Conservation (phyloP, 1,139 yeast species). For the Taphrina populina region DNA sequence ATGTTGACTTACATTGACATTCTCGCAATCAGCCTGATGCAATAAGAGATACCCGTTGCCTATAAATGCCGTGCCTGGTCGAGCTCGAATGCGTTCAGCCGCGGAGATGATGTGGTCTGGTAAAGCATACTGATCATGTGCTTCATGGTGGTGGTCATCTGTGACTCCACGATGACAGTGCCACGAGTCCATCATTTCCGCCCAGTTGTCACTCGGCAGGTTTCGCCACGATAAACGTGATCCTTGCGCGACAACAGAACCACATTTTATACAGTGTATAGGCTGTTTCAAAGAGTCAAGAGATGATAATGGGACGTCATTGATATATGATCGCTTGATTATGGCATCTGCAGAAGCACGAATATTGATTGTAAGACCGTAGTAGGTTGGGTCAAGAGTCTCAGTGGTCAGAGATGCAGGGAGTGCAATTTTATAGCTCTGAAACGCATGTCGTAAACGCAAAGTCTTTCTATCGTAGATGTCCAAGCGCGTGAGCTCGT, state of each 20-base stretch:
- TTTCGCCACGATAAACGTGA: conserved; percentile 47
- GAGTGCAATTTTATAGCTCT: conserved; percentile 9
- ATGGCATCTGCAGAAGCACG: conserved; percentile 9
- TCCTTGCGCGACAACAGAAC: not conserved
- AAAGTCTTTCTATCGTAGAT: conserved; percentile 29
- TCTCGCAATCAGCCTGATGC: not conserved
- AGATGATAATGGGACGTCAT: conserved; percentile 12
- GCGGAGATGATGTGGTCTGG: conserved; percentile 23
- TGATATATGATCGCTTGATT: not conserved
- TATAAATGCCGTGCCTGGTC: conserved; percentile 7
- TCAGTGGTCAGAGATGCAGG: conserved; percentile 18
- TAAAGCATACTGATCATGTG: conserved; percentile 33
- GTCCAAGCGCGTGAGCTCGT: conserved; percentile 5
- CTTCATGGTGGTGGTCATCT: conserved; percentile 44
- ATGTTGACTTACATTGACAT: not conserved
- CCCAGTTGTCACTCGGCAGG: conserved; percentile 92
- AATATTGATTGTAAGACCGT: not conserved
- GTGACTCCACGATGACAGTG: conserved; percentile 84
- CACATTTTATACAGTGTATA: conserved; percentile 4
- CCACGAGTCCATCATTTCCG: conserved; percentile 96
- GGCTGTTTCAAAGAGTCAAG: not conserved
- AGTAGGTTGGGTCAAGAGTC: not conserved
- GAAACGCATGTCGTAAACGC: conserved; percentile 19
- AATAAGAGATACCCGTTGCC: conserved; percentile 14
- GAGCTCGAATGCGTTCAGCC: conserved; percentile 12